A percentile compares a stretch with the other conserved stretches of the same genome.
These are phyloP conservation scores for Actinomucor elegans DNA, from an alignment of 371 early-diverging fungal species.

Conservation along the genomic window DNA sequence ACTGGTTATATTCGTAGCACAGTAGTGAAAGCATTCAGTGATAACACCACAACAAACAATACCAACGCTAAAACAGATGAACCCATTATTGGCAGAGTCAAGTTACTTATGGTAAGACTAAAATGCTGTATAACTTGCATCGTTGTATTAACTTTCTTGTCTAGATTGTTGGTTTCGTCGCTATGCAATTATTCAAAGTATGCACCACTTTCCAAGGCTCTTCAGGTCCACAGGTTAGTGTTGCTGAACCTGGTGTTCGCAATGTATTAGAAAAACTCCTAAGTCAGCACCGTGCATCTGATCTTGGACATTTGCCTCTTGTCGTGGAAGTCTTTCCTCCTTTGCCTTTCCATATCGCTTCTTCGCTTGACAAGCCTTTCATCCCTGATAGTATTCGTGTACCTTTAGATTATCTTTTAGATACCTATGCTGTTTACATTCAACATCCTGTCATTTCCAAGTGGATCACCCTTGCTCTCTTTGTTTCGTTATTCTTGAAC, in stretches of 20 bases:
- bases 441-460: conserved; percentile 68
- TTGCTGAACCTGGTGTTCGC: conserved; percentile 39
- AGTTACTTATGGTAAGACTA: conserved; percentile 54
- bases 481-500: conserved; percentile 63
- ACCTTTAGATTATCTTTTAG: conserved; percentile 49
- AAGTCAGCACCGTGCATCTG: conserved; percentile 44
- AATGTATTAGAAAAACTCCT: conserved; percentile 48
- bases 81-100: conserved; percentile 56
- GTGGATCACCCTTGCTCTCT: conserved; percentile 55
- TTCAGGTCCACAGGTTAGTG: conserved; percentile 40
- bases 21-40: conserved; percentile 49
- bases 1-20: conserved; percentile 47
- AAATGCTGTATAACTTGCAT: no score
- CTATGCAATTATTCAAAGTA: conserved; percentile 72
- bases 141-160: neutral
- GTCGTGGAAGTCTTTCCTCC: conserved; percentile 67
- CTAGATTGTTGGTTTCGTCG: conserved; percentile 69
- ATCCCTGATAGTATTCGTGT: conserved; percentile 43
- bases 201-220: conserved; percentile 61
- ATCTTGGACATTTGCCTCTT: conserved; percentile 45
- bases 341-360: conserved; percentile 52
- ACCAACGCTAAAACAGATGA: conserved; percentile 49
- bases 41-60: conserved; percentile 20
- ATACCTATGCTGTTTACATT: conserved; percentile 53
- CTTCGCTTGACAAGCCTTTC: conserved; percentile 5